Conservation (phyloP, 768 basidiomycete genomes). For the Suillus clintonianus region DNA sequence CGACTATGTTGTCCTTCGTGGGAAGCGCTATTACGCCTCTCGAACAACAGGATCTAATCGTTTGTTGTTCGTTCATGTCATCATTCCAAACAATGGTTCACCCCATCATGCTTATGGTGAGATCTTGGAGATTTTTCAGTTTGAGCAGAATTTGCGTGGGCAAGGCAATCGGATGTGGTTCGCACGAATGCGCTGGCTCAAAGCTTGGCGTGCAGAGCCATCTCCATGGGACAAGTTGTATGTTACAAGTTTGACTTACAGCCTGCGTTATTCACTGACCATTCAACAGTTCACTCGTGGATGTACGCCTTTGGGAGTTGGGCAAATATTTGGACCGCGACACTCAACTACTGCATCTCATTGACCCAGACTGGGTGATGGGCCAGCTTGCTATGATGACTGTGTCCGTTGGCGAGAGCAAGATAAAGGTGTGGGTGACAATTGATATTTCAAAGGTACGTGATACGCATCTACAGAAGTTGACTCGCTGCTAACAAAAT, state of each 20-base stretch:
- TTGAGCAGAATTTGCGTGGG: neutral
- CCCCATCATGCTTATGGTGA: constrained; percentile 1
- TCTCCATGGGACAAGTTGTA: neutral
- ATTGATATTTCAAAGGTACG: constrained; percentile 5
- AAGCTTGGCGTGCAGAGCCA: neutral
- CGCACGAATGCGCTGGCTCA: constrained; percentile 7
- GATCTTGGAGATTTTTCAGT: constrained; percentile 4
- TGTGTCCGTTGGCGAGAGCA: neutral
- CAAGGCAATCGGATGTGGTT: neutral
- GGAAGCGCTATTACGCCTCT: neutral
- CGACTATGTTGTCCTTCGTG: neutral
- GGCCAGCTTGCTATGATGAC: neutral
- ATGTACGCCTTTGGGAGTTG: constrained; percentile 8
- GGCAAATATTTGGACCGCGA: constrained; percentile 1
- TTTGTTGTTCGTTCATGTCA: neutral
- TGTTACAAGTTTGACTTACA: neutral
- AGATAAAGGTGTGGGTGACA: constrained; percentile 6
- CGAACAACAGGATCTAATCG: neutral
- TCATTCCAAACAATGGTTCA: too few relatives aligned
- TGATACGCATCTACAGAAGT: neutral
- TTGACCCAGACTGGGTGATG: neutral
- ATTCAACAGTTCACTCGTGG: neutral
- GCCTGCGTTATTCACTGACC: neutral
- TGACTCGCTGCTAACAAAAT: too few relatives aligned
- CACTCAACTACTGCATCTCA: neutral